Evolutionary conservation across 1,284 basidiomycete species (phyloP).

Genomic region (Serendipita sp.): DNA sequence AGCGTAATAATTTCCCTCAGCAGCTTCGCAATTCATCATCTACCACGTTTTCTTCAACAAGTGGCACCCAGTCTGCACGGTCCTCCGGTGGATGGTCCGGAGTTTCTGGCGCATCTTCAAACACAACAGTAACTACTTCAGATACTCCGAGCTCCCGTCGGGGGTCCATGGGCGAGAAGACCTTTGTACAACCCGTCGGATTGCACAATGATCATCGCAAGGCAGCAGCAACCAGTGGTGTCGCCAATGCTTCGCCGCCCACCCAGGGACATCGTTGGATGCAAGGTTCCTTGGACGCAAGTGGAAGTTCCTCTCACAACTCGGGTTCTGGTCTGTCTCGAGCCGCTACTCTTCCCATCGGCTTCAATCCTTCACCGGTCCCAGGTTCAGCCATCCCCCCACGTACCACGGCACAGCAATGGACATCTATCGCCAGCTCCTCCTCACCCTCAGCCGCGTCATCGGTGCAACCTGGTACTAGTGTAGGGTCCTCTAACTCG

Average conservation of each 20-base stretch:
- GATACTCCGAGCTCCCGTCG: neutral
- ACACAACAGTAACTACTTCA: neutral
- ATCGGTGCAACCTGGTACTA: neutral
- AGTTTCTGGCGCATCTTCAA: neutral
- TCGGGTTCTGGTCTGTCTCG: neutral
- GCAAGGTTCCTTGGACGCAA: neutral
- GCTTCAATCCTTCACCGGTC: neutral
- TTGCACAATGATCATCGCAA: neutral
- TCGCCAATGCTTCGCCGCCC: neutral
- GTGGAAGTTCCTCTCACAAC: neutral
- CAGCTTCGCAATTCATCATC: neutral
- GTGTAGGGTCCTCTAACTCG: neutral
- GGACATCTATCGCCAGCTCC: neutral
- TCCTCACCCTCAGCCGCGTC: neutral
- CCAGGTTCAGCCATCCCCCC: neutral
- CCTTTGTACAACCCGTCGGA: neutral
- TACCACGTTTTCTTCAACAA: neutral
- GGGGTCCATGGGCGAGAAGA: neutral
- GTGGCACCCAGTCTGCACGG: neutral
- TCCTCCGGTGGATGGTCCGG: conserved; percentile 2
- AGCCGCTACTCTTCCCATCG: neutral
- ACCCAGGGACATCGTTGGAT: neutral
- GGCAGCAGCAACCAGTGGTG: neutral
- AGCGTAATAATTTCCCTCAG: neutral
- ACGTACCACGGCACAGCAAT: neutral